A percentile compares a stretch with the other conserved stretches of the same genome.
Evolutionary conservation across 305 asterid genomes (phyloP).

Genomic region (Euphrasia arctica): DNA sequence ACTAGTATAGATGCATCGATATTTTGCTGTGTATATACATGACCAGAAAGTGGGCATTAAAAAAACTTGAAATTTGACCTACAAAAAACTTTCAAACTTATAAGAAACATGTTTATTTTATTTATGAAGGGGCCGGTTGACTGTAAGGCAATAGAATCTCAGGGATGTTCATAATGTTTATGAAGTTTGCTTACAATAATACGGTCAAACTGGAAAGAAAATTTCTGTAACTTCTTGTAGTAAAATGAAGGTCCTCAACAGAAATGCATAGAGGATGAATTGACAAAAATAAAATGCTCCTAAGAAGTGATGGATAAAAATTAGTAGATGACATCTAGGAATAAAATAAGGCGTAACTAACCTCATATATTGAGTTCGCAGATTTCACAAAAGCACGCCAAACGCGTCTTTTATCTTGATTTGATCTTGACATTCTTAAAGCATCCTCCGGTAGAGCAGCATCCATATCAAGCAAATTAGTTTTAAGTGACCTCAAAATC

Average conservation of each 20-base stretch:
- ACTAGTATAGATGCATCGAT: background rate
- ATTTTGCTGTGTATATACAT: no score
- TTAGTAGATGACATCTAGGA: background rate
- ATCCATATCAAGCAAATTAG: constrained; percentile 82
- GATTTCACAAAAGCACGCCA: constrained; percentile 89
- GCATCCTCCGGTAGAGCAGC: constrained; percentile 82
- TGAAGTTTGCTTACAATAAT: no score
- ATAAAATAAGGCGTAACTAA: constrained; percentile 32
- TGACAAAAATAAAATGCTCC: background rate
- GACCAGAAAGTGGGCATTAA: no score
- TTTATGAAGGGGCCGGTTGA: no score
- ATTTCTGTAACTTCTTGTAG: no score
- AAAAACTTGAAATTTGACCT: no score
- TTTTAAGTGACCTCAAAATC: constrained; percentile 62
- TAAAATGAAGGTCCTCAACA: background rate
- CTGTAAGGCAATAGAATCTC: no score
- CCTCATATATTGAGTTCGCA: constrained; percentile 77
- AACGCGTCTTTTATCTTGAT: constrained; percentile 50
- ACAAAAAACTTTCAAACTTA: no score
- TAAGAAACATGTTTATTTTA: no score
- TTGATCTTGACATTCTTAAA: constrained; percentile 63
- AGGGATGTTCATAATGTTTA: no score
- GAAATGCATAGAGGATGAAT: background rate
- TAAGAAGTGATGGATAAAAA: no score
- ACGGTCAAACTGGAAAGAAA: no score